A percentile compares a stretch with the other conserved stretches of the same genome.
Conservation (phyloP, 1,139 yeast genomes). For the Blastobotrys ciferrii region DNA sequence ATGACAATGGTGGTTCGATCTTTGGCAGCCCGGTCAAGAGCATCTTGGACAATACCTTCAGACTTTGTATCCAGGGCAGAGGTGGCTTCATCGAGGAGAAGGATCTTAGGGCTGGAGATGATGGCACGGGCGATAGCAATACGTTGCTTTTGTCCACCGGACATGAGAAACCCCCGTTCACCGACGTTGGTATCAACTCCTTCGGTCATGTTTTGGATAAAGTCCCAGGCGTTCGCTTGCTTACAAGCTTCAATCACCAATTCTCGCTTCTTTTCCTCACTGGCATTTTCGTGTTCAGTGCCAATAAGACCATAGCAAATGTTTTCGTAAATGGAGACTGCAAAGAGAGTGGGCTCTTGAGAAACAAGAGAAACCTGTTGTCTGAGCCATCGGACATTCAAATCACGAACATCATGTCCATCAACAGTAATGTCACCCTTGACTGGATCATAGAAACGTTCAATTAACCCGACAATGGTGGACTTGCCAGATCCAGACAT, state of each 20-base stretch:
- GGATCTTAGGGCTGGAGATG: conserved; percentile 58
- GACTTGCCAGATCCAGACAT: conserved; percentile 93
- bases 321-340: conserved; percentile 77
- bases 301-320: conserved; percentile 68
- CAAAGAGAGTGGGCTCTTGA: conserved; percentile 81
- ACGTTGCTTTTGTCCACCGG: conserved; percentile 91
- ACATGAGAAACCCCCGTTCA: conserved; percentile 50
- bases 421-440: conserved; percentile 67
- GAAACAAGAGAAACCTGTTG: conserved; percentile 79
- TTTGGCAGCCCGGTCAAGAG: conserved; percentile 60
- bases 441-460: conserved; percentile 64
- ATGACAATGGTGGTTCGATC: conserved; percentile 71
- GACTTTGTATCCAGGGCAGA: conserved; percentile 75
- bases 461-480: conserved; percentile 69
- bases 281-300: conserved; percentile 49
- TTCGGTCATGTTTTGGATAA: conserved; percentile 39
- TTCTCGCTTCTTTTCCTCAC: conserved; percentile 34
- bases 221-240: conserved; percentile 44
- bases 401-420: conserved; percentile 58
- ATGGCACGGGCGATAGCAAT: conserved; percentile 84
- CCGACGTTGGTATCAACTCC: conserved; percentile 56
- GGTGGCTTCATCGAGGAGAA: conserved; percentile 73
- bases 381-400: conserved; percentile 70
- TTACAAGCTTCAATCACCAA: conserved; percentile 39
- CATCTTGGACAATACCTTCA: conserved; percentile 51